Conservation (phyloP, 1,139 yeast species). For the Torulaspora pretoriensis region DNA sequence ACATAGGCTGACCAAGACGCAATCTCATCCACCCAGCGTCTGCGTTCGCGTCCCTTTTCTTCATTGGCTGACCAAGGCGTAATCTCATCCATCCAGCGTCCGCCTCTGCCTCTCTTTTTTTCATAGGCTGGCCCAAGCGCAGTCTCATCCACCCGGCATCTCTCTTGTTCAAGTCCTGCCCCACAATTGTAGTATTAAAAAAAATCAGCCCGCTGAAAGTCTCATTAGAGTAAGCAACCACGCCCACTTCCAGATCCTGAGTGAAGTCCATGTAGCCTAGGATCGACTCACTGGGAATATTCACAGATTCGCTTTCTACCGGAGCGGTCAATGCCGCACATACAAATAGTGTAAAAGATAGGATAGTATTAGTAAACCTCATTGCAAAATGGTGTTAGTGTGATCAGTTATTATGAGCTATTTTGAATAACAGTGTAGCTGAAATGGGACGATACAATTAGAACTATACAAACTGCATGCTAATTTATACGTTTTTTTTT, state of each 20-base stretch:
- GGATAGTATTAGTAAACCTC: background rate
- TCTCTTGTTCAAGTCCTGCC: conserved; percentile 15
- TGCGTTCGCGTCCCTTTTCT: conserved; percentile 23
- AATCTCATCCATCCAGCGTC: conserved; percentile 19
- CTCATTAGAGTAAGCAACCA: conserved; percentile 27
- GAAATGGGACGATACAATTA: background rate
- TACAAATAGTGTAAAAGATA: conserved; percentile 2
- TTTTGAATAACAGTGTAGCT: too few relatives aligned
- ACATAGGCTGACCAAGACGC: conserved; percentile 17
- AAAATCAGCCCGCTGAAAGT: conserved; percentile 30
- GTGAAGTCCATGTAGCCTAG: conserved; percentile 30
- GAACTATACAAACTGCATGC: background rate
- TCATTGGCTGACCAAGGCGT: conserved; percentile 16
- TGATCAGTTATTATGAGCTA: too few relatives aligned
- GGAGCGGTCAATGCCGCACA: conserved; percentile 18
- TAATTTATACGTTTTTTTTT: background rate
- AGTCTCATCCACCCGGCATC: conserved; percentile 17
- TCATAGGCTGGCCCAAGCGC: conserved; percentile 18
- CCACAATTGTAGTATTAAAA: conserved; percentile 31
- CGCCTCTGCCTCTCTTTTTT: conserved; percentile 23
- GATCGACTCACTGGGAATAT: conserved; percentile 31
- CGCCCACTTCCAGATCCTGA: conserved; percentile 26
- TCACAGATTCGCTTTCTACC: conserved; percentile 14
- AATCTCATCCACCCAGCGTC: conserved; percentile 18
- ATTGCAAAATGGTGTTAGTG: background rate